Percentiles rank a stretch among this genome's conserved stretches.
Conservation (phyloP, 2,329 filamentous ascomycete species). For the Sporothrix dimorphospora region DNA sequence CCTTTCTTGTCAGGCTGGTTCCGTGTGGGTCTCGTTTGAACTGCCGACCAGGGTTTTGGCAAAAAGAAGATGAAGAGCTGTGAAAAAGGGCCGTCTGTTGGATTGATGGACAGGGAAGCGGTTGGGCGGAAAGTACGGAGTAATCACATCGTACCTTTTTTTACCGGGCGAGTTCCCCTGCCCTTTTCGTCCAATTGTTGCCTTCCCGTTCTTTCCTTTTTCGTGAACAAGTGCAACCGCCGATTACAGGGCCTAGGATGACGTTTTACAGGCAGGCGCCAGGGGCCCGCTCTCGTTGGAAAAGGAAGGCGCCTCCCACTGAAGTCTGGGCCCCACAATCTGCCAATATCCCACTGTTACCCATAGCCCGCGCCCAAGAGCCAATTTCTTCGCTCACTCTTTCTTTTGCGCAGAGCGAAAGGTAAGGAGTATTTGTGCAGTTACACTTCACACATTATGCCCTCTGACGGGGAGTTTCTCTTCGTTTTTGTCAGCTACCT, state of each 20-base stretch:
- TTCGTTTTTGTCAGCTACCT: background rate
- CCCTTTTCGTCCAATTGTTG: background rate
- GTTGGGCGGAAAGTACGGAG: background rate
- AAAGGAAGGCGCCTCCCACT: slow-evolving; percentile 20
- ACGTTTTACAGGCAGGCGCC: background rate
- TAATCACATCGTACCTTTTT: no score
- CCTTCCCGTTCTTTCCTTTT: background rate
- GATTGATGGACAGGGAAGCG: background rate
- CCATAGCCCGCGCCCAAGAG: background rate
- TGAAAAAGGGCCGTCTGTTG: background rate
- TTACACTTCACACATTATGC: no score
- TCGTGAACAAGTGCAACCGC: background rate
- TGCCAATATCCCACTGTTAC: slow-evolving; percentile 9
- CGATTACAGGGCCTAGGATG: background rate
- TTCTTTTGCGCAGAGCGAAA: background rate
- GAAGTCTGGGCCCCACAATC: background rate
- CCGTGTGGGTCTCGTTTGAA: slow-evolving; percentile 1
- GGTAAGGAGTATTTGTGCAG: no score
- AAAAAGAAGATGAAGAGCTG: background rate
- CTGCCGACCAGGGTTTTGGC: slow-evolving; percentile 7
- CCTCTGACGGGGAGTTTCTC: background rate
- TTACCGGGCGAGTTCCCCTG: background rate
- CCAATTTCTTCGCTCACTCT: background rate
- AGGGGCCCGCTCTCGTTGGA: background rate
- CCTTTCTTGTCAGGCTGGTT: background rate